Conservation (phyloP, 1,284 basidiomycete genomes). For the Cutaneotrichosporon sp. region DNA sequence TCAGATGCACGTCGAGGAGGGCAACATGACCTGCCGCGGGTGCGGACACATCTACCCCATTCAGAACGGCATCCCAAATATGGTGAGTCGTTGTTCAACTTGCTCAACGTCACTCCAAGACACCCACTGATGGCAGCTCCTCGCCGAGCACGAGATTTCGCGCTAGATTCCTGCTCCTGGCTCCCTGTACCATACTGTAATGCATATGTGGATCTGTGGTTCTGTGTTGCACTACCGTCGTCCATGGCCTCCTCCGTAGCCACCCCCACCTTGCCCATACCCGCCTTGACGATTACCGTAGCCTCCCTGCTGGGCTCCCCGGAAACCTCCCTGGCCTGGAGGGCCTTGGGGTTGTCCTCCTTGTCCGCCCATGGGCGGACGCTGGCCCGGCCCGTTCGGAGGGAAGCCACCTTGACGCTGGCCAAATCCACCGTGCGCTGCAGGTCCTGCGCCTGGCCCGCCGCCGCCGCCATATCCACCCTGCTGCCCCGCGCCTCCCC, state of each 20-base stretch:
- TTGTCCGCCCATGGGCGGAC: neutral
- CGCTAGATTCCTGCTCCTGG: slow-evolving; percentile 20
- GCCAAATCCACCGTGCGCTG: slow-evolving; percentile 11
- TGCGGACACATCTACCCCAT: slow-evolving; percentile 88
- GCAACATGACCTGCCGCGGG: slow-evolving; percentile 87
- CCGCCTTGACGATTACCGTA: slow-evolving; percentile 5
- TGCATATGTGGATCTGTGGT: slow-evolving; percentile 12
- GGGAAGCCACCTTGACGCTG: slow-evolving; percentile 5
- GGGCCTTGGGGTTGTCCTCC: neutral
- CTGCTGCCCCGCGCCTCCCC: neutral
- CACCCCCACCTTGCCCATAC: slow-evolving; percentile 13
- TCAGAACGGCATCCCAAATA: slow-evolving; percentile 93
- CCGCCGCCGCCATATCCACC: neutral
- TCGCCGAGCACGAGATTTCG: slow-evolving; percentile 82
- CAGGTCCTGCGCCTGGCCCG: no score
- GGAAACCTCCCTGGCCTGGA: slow-evolving; percentile 3
- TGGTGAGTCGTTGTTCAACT: slow-evolving; percentile 58
- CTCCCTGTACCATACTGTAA: slow-evolving; percentile 8
- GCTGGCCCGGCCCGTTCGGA: neutral
- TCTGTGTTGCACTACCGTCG: no score
- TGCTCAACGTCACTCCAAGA: neutral
- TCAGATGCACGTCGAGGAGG: slow-evolving; percentile 89
- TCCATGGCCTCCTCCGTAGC: no score
- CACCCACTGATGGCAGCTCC: slow-evolving; percentile 56
- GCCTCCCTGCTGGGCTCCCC: neutral